Evolutionary conservation across 2,329 filamentous ascomycete genomes (phyloP).

Genomic region (Ascochyta fabae): DNA sequence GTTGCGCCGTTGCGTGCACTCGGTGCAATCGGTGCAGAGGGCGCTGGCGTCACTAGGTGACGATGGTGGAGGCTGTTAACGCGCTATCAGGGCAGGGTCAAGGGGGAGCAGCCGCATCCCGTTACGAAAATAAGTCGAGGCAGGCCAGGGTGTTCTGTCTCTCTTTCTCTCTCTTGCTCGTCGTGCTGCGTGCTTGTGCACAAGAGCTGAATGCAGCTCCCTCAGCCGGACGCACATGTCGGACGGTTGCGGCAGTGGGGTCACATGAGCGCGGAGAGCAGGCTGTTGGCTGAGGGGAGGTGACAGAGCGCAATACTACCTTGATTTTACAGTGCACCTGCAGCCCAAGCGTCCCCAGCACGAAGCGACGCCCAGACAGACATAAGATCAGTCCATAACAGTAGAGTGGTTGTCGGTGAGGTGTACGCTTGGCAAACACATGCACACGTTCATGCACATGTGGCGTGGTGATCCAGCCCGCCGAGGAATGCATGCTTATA

Average conservation of each 20-base stretch:
- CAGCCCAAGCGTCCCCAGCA: neutral
- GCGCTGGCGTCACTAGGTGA: conserved; percentile 4
- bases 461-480: neutral
- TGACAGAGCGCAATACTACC: neutral
- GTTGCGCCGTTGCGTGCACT: conserved; percentile 9
- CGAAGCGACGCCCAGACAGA: neutral
- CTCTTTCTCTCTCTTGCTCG: neutral
- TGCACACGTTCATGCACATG: too few species aligned
- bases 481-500: conserved; percentile 5
- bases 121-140: conserved; percentile 1
- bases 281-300: neutral
- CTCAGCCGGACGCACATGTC: conserved; percentile 2
- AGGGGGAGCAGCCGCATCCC: conserved; percentile 10
- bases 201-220: conserved; percentile 13
- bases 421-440: neutral
- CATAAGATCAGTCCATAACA: conserved; percentile 2
- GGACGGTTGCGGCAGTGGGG: conserved; percentile 11
- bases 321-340: neutral
- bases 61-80: conserved; percentile 6
- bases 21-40: conserved; percentile 4
- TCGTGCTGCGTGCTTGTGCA: conserved; percentile 5
- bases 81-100: conserved; percentile 11
- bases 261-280: conserved; percentile 5
- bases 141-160: neutral
- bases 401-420: conserved; percentile 5